Evolutionary conservation across 2,329 filamentous ascomycete genomes (phyloP), one percentile per base, ranked within the genome.

Genomic region (Colletotrichum tamarilloi): DNA sequence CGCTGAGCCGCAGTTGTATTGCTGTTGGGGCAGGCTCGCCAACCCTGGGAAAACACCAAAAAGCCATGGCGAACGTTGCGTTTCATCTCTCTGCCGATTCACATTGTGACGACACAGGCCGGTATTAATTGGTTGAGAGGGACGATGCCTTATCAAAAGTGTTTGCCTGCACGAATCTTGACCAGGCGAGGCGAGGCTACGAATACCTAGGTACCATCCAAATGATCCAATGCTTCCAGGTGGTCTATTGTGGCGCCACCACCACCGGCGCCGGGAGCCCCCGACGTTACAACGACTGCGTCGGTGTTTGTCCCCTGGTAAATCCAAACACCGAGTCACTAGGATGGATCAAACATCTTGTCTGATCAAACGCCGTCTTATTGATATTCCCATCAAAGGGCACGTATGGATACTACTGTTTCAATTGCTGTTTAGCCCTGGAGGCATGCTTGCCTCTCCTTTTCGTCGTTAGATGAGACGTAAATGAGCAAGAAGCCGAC

Each of bases 1-100:
- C 56, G 69, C 69, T 64, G 53, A 72, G 56, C 42, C 52, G 59
- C 42, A 72, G 65, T 66, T 53, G 53, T 59, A 35, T 59, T 59
- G 30, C n/a, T 16, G 28, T 49, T 30, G 12, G 14, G 14, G 22
- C 16, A 35, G 26, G 52, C 66, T 24, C 11, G 26, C 49, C n/a
- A 65, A 42, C 30, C 52, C 56, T 35, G 6, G 12, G 28, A 28
- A 53, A 12, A 26, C 35, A 14, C n/a, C 60, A 53, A 53, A 38
- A 42, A 28, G 60, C 12, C n/a, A 24, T 14, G 26, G 42, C 26
- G 22, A 62, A 16, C 19, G 16, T 30, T 46, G 62, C 52, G 32
- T 42, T 30, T 56, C 49, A 12, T 26, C 26, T 63, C 42, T 30
- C 28, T 30, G 46, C 30, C 14, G 22, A 53, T 46, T 38, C 30